Base-by-base conservation (phyloP, 2,329 filamentous ascomycete genomes). In the Shiraia sp. region DNA sequence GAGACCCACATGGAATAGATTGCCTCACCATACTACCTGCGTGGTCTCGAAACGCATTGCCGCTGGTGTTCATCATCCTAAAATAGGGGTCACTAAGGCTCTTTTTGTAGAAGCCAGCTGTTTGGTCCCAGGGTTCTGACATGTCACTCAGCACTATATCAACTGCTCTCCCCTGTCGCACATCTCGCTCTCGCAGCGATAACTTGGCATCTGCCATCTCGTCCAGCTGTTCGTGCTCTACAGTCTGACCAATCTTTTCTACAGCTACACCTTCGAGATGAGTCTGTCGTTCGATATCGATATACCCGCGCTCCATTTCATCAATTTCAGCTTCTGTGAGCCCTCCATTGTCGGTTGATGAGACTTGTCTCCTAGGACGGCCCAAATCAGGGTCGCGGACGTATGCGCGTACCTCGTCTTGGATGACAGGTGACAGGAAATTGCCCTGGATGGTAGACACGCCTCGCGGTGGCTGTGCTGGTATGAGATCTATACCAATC, bases 61-160 rank as follows among this genome's bases (percentile, higher is more conserved):
- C 93, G 73, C 88, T 96, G 59, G 92, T 96, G 73, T 99, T 99
- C 90, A 96, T 96, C 86, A 99, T 87, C 93, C 93, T 99, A 80
- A 75, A 71, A 83, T 95, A 93, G 53, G 90, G 90, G 82, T 93
- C 87, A 92, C 86, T 95, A 82, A 96, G 80, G 77, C 85, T 95
- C 76, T 83, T 90, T 76, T 87, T 86, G 76, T 82, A 86, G 76
- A 88, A 90, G 64, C 86, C 86, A 63, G 79, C 78, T 38, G 81
- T 87, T 76, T 88, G 87, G 61, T 83, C 79, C 90, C 90, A 96
- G 86, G 93, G 91, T 79, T 80, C 92, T 82, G 85, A 99, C 93
- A 99, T 99, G 81, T 99, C 93, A 83, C 90, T 96, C 67, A 99
- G 77, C 67, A 99, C 89, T 65, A 99, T 82, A 74, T 97, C 89